Percentiles rank a stretch among this genome's conserved stretches.
Evolutionary conservation across 441 rosid genomes (phyloP).

Genomic region (Corymbia calophylla): DNA sequence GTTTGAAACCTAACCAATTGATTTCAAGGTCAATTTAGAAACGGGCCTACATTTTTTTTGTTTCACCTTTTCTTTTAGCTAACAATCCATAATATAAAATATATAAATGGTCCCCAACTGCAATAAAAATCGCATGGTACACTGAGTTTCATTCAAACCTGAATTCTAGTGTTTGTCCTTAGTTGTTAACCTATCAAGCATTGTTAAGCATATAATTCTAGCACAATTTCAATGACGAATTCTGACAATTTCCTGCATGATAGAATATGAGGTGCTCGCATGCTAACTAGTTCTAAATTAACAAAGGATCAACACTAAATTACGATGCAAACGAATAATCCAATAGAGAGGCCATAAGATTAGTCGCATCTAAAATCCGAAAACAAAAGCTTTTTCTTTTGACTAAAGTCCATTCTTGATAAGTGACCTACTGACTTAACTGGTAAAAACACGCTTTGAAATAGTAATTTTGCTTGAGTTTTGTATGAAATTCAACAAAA

Average conservation of each 20-base stretch:
- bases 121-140: rapidly evolving
- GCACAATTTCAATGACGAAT: neutral
- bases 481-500: neutral
- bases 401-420: neutral
- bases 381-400: neutral
- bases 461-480: too few species aligned
- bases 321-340: neutral
- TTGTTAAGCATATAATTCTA: neutral
- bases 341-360: neutral
- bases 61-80: neutral
- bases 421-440: neutral
- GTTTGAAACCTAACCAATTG: rapidly evolving
- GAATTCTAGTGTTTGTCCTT: neutral
- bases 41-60: too few species aligned
- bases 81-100: neutral
- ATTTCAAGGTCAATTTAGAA: too few species aligned
- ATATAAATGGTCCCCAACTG: neutral
- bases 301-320: neutral
- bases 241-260: rapidly evolving
- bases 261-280: neutral
- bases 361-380: neutral
- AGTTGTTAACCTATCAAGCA: neutral
- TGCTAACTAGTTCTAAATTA: neutral
- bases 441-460: neutral
- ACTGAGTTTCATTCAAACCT: neutral